phyloP scores from a whole-genome alignment of 768 basidiomycete genomes.

The Trametopsis cervina region DNA sequence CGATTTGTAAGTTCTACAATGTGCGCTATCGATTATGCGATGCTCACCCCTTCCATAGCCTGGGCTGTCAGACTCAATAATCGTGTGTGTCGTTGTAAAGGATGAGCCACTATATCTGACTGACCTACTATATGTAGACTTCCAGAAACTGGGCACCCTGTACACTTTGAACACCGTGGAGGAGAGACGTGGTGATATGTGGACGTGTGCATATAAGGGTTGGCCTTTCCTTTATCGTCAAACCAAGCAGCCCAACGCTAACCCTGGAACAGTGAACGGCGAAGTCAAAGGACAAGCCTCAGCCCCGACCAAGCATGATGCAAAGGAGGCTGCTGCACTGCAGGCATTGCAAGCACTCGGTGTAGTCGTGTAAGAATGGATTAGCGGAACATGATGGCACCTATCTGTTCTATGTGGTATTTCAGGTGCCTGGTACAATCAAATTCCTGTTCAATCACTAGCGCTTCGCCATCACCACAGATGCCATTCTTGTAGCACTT shows the following conservation, averaged over 20 bases:
- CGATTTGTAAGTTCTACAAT: not conserved
- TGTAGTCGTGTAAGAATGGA: not conserved
- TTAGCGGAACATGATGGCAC: not conserved
- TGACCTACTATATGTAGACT: too few species aligned
- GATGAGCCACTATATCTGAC: not conserved
- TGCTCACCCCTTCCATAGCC: conserved; percentile 14
- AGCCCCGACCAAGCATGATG: conserved; percentile 32
- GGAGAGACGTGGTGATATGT: too few species aligned
- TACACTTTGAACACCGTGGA: too few species aligned
- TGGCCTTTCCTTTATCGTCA: not conserved
- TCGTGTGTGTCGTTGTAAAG: conserved; percentile 26
- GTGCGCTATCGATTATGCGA: not conserved
- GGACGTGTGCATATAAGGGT: too few species aligned
- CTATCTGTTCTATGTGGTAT: not conserved
- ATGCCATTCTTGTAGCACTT: conserved; percentile 8
- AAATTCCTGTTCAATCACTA: too few species aligned
- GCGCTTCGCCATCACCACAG: conserved; percentile 5
- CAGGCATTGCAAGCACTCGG: conserved; percentile 24
- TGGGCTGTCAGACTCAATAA: conserved; percentile 37
- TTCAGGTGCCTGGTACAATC: not conserved
- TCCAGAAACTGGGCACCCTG: too few species aligned
- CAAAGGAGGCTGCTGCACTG: conserved; percentile 28
- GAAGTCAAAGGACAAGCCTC: conserved; percentile 39
- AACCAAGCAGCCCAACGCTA: not conserved
- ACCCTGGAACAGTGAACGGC: conserved; percentile 37